Conservation (phyloP, 2,329 filamentous ascomycete genomes). For the Fusarium drepaniforme region DNA sequence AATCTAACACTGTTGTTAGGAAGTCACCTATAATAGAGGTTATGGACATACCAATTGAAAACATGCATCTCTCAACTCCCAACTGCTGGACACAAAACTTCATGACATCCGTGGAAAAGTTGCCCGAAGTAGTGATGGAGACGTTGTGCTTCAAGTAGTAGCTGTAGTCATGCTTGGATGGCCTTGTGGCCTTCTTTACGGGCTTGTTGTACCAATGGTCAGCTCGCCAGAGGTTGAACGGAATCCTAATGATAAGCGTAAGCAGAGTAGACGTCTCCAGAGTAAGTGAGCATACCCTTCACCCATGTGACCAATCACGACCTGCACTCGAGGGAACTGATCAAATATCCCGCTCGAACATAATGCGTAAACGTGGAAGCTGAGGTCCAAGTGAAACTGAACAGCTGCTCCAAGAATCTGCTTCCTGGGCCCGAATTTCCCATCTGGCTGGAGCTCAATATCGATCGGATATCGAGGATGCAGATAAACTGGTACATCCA, state of each 20-base stretch:
- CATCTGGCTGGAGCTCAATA: neutral
- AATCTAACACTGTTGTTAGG: neutral
- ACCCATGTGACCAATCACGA: constrained; percentile 23
- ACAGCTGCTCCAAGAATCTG: constrained; percentile 17
- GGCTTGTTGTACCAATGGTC: constrained; percentile 23
- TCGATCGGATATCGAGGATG: constrained; percentile 18
- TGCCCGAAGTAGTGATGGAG: constrained; percentile 20
- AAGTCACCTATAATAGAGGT: neutral
- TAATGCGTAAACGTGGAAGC: constrained; percentile 21
- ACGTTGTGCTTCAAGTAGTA: constrained; percentile 19
- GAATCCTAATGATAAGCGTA: neutral
- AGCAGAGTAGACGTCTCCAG: neutral
- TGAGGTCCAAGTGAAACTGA: constrained; percentile 13
- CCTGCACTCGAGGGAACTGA: neutral
- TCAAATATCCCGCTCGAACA: constrained; percentile 30
- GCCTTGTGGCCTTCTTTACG: neutral
- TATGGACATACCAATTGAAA: constrained; percentile 11
- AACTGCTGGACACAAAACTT: constrained; percentile 17
- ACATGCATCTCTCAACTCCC: constrained; percentile 11
- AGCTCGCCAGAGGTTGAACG: constrained; percentile 18
- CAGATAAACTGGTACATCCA: constrained; percentile 22
- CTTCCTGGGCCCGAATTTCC: constrained; percentile 4
- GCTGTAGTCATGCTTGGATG: constrained; percentile 10
- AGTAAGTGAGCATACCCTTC: constrained; percentile 10
- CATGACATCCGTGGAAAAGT: constrained; percentile 1